A percentile compares a stretch with the other conserved stretches of the same genome.
Conservation (phyloP, 2,329 filamentous ascomycete species). For the Penicillium decumbens region DNA sequence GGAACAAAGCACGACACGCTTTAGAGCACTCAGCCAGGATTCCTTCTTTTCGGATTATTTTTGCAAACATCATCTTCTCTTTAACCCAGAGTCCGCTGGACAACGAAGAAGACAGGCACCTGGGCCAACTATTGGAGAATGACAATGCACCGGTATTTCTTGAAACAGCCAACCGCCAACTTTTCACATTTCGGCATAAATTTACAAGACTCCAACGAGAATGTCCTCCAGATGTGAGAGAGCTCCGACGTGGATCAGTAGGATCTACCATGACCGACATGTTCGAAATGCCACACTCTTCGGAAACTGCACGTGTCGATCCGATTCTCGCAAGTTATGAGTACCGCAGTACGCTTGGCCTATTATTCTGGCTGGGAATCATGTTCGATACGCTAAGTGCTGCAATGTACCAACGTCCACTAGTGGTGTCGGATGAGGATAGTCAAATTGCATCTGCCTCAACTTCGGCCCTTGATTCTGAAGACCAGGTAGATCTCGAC, state of each 20-base stretch:
- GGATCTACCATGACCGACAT: background rate
- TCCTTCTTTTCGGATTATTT: conserved; percentile 45
- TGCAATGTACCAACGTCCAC: conserved; percentile 48
- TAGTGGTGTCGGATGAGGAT: conserved; percentile 46
- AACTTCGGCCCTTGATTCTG: background rate
- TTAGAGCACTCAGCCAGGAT: conserved; percentile 37
- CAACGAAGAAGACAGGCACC: conserved; percentile 7
- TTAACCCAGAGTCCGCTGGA: conserved; percentile 42
- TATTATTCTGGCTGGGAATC: conserved; percentile 56
- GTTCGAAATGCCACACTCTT: background rate
- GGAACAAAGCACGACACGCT: conserved; percentile 42
- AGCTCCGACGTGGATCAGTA: background rate
- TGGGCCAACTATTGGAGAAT: conserved; percentile 22
- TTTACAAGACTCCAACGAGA: conserved; percentile 17
- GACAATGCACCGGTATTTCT: conserved; percentile 35
- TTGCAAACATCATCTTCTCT: conserved; percentile 47
- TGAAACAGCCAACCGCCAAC: conserved; percentile 39
- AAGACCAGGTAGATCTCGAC: conserved; percentile 5
- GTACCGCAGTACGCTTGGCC: conserved; percentile 47
- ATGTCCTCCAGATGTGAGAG: background rate
- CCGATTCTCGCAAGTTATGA: conserved; percentile 20
- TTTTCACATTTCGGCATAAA: conserved; percentile 31
- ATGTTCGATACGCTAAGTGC: conserved; percentile 58
- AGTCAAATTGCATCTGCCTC: conserved; percentile 33
- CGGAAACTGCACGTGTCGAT: conserved; percentile 1